Evolutionary conservation across 2,329 filamentous ascomycete species (phyloP).

Genomic region (Karstenula rhodostoma): DNA sequence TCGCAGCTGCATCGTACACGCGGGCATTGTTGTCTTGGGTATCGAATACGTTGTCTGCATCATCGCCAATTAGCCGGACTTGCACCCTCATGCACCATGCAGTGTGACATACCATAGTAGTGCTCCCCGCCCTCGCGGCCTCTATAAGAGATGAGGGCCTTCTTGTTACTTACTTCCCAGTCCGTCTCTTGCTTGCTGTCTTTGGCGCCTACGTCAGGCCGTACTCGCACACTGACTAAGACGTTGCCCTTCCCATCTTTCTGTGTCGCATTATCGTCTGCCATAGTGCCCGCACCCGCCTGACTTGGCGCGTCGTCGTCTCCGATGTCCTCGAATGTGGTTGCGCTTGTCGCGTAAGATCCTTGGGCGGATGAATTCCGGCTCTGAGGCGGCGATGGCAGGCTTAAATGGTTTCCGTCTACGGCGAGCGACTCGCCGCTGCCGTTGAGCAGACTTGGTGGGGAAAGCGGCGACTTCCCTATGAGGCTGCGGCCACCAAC

Average conservation of each 20-base stretch:
- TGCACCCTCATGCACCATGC: constrained; percentile 18
- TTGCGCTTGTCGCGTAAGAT: constrained; percentile 87
- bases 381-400: constrained; percentile 85
- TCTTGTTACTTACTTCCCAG: constrained; percentile 90
- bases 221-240: constrained; percentile 90
- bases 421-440: constrained; percentile 80
- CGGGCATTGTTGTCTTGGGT: constrained; percentile 92
- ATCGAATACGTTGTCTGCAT: constrained; percentile 91
- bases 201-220: constrained; percentile 77
- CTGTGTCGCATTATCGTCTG: constrained; percentile 33
- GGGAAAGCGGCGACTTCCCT: constrained; percentile 53
- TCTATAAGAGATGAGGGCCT: constrained; percentile 80
- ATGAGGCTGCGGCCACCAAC: constrained; percentile 42
- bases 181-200: constrained; percentile 76
- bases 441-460: constrained; percentile 80
- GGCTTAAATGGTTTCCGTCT: constrained; percentile 68
- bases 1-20: constrained; percentile 94
- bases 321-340: constrained; percentile 81
- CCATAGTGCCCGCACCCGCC: constrained; percentile 36
- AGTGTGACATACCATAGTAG: constrained; percentile 75
- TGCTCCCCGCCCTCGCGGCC: constrained; percentile 94
- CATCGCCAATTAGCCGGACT: constrained; percentile 24
- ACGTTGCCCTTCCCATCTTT: constrained; percentile 93
- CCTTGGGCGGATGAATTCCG: constrained; percentile 91
- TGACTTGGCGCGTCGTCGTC: constrained; percentile 67